phyloP scores from a whole-genome alignment of 2,329 filamentous ascomycete genomes.

The Colletotrichum cereale region DNA sequence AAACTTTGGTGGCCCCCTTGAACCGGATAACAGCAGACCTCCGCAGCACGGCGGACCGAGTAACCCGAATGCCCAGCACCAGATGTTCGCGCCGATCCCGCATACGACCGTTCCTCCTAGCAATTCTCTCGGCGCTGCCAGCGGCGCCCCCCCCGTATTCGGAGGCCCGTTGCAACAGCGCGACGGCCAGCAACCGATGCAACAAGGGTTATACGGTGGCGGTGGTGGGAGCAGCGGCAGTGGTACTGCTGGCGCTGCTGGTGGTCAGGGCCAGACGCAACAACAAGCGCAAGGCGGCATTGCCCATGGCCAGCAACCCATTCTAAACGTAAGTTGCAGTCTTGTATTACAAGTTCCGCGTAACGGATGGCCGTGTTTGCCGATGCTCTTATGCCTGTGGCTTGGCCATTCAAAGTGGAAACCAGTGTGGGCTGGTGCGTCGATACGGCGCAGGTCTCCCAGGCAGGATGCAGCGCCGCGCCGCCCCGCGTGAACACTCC shows the following conservation, averaged over 20 bases:
- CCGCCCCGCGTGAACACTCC: slow-evolving; percentile 30
- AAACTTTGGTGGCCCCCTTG: slow-evolving; percentile 68
- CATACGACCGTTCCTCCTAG: slow-evolving; percentile 64
- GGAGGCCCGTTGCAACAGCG: slow-evolving; percentile 76
- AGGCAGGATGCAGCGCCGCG: slow-evolving; percentile 25
- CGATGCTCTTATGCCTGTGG: slow-evolving; percentile 26
- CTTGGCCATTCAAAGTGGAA: slow-evolving; percentile 39
- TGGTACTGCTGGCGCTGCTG: slow-evolving; percentile 55
- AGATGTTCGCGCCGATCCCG: slow-evolving; percentile 69
- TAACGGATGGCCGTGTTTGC: slow-evolving; percentile 8
- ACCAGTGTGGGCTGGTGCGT: slow-evolving; percentile 38
- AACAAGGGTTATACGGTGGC: slow-evolving; percentile 64
- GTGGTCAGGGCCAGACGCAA: slow-evolving; percentile 79
- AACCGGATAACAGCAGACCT: slow-evolving; percentile 64
- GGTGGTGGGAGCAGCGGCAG: slow-evolving; percentile 46
- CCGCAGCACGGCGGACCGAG: slow-evolving; percentile 65
- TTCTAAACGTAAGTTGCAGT: slow-evolving; percentile 73
- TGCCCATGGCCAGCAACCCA: slow-evolving; percentile 69
- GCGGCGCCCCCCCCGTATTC: slow-evolving; percentile 74
- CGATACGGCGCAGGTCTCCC: slow-evolving; percentile 36
- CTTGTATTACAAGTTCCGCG: slow-evolving; percentile 16
- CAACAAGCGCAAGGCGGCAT: slow-evolving; percentile 38
- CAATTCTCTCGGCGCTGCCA: slow-evolving; percentile 68
- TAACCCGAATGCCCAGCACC: slow-evolving; percentile 61
- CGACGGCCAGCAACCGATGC: slow-evolving; percentile 63